These are phyloP conservation scores for Desmodesmus armatus DNA, from an alignment of 139 green algal species.

Conservation along the genomic window DNA sequence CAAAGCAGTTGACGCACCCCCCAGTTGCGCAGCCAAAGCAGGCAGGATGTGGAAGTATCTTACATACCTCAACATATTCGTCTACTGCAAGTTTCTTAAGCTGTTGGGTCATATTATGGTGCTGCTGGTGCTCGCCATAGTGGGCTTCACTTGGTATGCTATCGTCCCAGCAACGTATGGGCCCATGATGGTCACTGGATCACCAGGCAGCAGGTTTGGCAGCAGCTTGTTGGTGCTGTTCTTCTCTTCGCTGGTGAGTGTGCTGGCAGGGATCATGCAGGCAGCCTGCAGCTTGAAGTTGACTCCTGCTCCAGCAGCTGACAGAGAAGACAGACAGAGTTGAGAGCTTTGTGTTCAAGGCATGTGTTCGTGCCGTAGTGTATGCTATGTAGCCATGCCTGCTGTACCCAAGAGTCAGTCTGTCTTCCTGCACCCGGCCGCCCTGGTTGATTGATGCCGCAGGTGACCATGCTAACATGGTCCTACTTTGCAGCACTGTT, in stretches of 20 bases:
- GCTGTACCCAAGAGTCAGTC: background rate
- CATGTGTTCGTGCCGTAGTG: background rate
- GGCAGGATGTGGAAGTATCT: constrained; percentile 42
- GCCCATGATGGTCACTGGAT: constrained; percentile 45
- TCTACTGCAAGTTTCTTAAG: constrained; percentile 66
- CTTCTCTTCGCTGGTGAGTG: constrained; percentile 66
- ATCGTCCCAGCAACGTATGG: constrained; percentile 67
- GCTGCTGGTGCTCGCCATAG: constrained; percentile 80
- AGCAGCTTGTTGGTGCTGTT: constrained; percentile 49
- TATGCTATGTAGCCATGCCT: background rate
- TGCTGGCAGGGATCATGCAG: background rate
- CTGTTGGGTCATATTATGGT: constrained; percentile 84
- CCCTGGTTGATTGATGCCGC: background rate
- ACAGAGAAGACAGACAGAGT: background rate
- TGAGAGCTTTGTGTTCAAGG: background rate
- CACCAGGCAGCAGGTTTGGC: constrained; percentile 26
- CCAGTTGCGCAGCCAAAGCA: background rate
- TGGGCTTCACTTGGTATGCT: constrained; percentile 76
- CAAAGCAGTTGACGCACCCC: background rate
- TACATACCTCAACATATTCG: constrained; percentile 60
- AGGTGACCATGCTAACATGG: constrained; percentile 91
- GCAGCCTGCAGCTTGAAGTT: background rate
- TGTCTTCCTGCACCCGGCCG: background rate
- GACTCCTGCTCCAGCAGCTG: background rate
- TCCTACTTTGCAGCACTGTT: constrained; percentile 90